Evolutionary conservation across 1,284 basidiomycete species (phyloP), one percentile per base, ranked within the genome.

Genomic region (Pulveroboletus sp.): DNA sequence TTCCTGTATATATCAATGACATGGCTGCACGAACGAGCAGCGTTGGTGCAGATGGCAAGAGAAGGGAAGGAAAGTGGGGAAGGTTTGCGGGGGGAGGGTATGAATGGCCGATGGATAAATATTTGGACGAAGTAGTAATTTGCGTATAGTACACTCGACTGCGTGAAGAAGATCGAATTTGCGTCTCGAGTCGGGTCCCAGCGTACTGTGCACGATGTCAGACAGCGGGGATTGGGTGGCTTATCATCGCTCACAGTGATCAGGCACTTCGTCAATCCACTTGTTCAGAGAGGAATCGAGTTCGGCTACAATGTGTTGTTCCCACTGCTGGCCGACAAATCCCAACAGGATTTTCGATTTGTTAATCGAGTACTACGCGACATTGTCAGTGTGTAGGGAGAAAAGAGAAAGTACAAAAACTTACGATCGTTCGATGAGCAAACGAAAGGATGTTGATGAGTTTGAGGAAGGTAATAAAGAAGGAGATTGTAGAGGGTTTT

Each of bases 31-130:
- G 86, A 86, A n/a, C 91, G 77, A 0, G 91, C 89, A 2, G 91
- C 91, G 59, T 91, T 93, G 17, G 86, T 87, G 68, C 91, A 93
- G 49, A 94, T 92, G 0, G 90, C 87, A 16, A 93, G 76, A 0
- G 89, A 91, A 0, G 91, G 88, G 76, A 85, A 67, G 8, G 83
- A 76, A 3, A 86, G 67, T 1, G 80, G 75, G 0, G 83, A 81
- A 0, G 80, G 79, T 58, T 82, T 82, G 44, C 77, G 75, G 1
- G 82, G 80, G 1, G 84, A 82, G 0, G 89, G 87, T 53, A 93
- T 91, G 72, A 93, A 93, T 0, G 89, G 88, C 10, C 91, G 80
- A 66, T 93, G 91, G 44, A 92, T 84, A 42, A 87, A 77, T 64
- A 93, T 92, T 63, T 88, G 87, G 16, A 87, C 75, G 56, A 86